phyloP scores from a whole-genome alignment of 2,329 filamentous ascomycete genomes.

The Xylaria sp. region DNA sequence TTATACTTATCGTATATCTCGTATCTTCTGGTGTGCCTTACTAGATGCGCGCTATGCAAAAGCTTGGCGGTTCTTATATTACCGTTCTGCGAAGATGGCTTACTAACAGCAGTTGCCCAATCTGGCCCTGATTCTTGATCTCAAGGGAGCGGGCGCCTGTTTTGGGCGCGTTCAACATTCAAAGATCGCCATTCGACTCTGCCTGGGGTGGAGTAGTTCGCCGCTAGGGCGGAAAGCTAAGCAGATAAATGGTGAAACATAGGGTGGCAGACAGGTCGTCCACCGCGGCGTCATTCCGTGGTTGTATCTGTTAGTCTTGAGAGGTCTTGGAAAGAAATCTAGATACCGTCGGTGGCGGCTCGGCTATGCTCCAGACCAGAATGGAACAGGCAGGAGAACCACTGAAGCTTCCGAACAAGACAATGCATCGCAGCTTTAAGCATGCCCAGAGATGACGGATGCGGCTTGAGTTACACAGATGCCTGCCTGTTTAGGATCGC shows the following conservation, averaged over 20 bases:
- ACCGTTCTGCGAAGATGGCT: not conserved
- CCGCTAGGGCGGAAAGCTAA: conserved; percentile 1
- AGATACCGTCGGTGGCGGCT: conserved; percentile 14
- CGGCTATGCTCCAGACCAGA: conserved; percentile 22
- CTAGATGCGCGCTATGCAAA: not conserved
- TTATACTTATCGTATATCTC: not conserved
- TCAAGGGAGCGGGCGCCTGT: too few relatives aligned
- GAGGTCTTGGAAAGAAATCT: not conserved
- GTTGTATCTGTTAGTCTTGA: not conserved
- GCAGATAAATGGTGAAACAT: not conserved
- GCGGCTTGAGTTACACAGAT: not conserved
- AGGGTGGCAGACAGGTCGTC: not conserved
- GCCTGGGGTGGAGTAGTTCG: not conserved
- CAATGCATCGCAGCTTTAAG: conserved; percentile 2
- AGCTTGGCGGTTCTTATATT: not conserved
- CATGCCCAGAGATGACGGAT: conserved; percentile 1
- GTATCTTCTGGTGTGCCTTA: too few relatives aligned
- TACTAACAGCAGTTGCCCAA: not conserved
- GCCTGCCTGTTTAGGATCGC: conserved; percentile 30
- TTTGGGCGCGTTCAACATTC: not conserved
- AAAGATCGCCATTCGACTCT: conserved; percentile 8
- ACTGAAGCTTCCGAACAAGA: conserved; percentile 16
- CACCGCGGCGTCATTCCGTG: conserved; percentile 19
- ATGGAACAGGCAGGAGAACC: conserved; percentile 30
- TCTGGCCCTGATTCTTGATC: too few relatives aligned